Evolutionary conservation across 495 filamentous ascomycete genomes (phyloP).

Genomic region (Bacidia rubella): DNA sequence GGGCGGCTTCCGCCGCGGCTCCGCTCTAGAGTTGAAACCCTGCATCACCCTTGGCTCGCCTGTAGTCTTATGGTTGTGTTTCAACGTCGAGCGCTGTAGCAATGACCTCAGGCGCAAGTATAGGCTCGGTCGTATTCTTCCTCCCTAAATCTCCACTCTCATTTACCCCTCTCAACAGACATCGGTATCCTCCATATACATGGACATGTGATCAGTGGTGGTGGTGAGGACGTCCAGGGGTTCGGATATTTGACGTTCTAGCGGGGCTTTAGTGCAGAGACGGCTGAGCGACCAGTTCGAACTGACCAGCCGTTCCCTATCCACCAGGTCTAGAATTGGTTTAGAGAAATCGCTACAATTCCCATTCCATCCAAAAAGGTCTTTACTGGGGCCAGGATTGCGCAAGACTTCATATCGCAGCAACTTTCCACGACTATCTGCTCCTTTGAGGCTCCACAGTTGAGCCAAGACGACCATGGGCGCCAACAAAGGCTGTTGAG

Average conservation of each 20-base stretch:
- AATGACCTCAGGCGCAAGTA: not conserved
- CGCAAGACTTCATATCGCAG: constrained; percentile 2
- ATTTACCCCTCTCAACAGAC: not conserved
- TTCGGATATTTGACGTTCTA: not conserved
- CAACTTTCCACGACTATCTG: not conserved
- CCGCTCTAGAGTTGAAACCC: not conserved
- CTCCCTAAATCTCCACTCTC: not conserved
- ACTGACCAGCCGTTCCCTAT: not conserved
- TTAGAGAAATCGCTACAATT: not conserved
- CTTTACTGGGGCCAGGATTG: not conserved
- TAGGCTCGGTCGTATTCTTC: not conserved
- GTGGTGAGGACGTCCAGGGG: not conserved
- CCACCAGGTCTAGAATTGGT: not conserved
- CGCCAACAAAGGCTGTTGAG: constrained; percentile 5
- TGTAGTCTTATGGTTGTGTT: not conserved
- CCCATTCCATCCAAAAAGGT: not conserved
- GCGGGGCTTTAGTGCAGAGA: not conserved
- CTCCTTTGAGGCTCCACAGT: not conserved
- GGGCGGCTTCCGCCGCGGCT: no score
- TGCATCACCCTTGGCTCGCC: not conserved
- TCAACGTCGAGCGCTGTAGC: not conserved
- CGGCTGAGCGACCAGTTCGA: not conserved
- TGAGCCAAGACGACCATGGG: not conserved
- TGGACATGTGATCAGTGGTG: not conserved
- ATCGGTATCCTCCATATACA: no score